Conservation (phyloP, 805 yeast species). For the Starmerella roubikii region DNA sequence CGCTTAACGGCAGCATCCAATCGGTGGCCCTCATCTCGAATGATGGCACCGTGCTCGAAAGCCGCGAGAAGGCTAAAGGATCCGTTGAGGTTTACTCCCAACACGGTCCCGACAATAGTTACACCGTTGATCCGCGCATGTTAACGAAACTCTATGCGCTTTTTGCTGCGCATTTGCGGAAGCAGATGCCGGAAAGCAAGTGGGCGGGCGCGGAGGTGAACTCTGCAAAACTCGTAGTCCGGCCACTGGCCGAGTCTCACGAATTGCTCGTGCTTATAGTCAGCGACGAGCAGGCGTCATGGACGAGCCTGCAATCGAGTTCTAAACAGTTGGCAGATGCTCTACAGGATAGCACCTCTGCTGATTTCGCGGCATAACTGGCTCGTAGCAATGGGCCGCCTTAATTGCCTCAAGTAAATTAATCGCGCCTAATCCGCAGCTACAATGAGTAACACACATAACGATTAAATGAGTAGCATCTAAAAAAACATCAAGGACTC, state of each 20-base stretch:
- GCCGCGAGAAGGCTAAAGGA: constrained; percentile 10
- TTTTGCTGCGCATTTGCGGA: constrained; percentile 24
- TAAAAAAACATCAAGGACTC: too few species aligned
- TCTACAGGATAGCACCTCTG: too few species aligned
- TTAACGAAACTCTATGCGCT: constrained; percentile 24
- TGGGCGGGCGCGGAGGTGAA: constrained; percentile 16
- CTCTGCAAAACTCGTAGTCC: constrained; percentile 8
- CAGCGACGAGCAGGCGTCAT: constrained; percentile 1
- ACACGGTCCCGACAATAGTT: neutral
- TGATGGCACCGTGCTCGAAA: constrained; percentile 14
- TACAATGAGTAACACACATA: too few species aligned
- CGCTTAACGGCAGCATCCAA: constrained; percentile 3
- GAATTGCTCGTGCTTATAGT: constrained; percentile 10
- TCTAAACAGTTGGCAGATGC: constrained; percentile 3
- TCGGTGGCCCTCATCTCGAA: constrained; percentile 12
- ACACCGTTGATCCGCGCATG: constrained; percentile 15
- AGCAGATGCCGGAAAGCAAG: neutral
- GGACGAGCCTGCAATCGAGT: constrained; percentile 6
- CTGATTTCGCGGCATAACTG: too few species aligned
- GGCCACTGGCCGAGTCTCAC: neutral
- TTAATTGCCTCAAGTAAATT: too few species aligned
- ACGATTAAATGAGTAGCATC: too few species aligned
- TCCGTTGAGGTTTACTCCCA: constrained; percentile 3
- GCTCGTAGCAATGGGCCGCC: too few species aligned
- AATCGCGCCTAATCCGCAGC: too few species aligned